Evolutionary conservation across 352 stramenopile species (phyloP).

Genomic region (Phytopythium montanum): DNA sequence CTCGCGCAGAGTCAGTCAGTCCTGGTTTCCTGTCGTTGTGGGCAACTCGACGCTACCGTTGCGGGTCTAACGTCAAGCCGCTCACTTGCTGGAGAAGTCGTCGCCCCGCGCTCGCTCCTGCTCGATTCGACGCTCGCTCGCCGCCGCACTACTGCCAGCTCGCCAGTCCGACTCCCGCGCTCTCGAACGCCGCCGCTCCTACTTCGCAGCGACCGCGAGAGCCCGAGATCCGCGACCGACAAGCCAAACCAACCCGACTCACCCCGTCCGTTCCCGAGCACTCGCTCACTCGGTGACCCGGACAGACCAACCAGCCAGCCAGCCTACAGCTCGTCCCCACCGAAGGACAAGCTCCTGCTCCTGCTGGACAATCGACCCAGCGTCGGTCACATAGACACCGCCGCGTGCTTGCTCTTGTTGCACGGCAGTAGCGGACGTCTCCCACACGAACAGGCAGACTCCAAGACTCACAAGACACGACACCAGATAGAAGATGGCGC

Average conservation of each 20-base stretch:
- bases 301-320: not conserved
- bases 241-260: constrained; percentile 5
- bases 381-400: not conserved
- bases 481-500: constrained; percentile 34
- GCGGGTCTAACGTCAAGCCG: no score
- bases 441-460: not conserved
- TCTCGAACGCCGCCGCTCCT: not conserved
- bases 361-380: no score
- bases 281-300: constrained; percentile 4
- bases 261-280: constrained; percentile 2
- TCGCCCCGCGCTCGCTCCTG: not conserved
- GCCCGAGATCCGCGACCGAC: not conserved
- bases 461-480: not conserved
- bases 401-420: not conserved
- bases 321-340: not conserved
- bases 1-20: constrained; percentile 6
- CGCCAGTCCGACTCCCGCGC: not conserved
- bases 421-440: not conserved
- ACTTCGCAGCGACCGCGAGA: not conserved
- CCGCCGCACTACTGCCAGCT: no score
- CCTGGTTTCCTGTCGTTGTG: constrained; percentile 4
- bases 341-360: no score
- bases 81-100: not conserved
- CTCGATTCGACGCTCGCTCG: not conserved
- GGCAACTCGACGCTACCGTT: not conserved